Evolutionary conservation across 805 yeast species (phyloP).

Genomic region (Clavispora asparagi): DNA sequence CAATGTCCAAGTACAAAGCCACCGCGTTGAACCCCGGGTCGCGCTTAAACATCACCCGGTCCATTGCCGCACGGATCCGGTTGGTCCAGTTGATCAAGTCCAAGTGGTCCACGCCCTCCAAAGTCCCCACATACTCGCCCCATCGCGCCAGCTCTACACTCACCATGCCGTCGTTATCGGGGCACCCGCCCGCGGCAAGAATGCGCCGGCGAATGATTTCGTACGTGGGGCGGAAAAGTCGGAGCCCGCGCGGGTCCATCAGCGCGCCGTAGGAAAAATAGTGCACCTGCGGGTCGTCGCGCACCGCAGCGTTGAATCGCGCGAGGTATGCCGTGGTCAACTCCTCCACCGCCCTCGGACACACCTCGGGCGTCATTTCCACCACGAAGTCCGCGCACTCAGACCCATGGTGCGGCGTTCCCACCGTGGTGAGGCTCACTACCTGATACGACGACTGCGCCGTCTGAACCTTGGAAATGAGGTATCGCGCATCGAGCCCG

Average conservation of each 20-base stretch:
- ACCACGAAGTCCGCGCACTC: constrained; percentile 71
- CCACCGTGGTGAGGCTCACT: constrained; percentile 72
- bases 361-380: constrained; percentile 14
- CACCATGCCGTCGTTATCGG: constrained; percentile 75
- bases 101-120: constrained; percentile 75
- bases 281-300: constrained; percentile 54
- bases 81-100: constrained; percentile 85
- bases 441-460: constrained; percentile 46
- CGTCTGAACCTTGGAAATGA: constrained; percentile 50
- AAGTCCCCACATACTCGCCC: constrained; percentile 80
- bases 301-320: constrained; percentile 48
- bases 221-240: constrained; percentile 62
- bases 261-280: constrained; percentile 84
- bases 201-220: constrained; percentile 40
- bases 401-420: constrained; percentile 88
- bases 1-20: constrained; percentile 64
- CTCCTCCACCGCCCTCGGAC: constrained; percentile 49
- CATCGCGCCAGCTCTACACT: constrained; percentile 73
- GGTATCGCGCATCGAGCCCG: constrained; percentile 77
- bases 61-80: constrained; percentile 34
- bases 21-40: constrained; percentile 54
- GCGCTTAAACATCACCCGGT: constrained; percentile 25
- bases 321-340: constrained; percentile 53
- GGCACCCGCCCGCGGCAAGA: background rate
- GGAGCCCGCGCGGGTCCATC: constrained; percentile 58